These are phyloP conservation scores for Kazachstania sp. DNA, from an alignment of 1,139 yeast species.

Conservation along the genomic window DNA sequence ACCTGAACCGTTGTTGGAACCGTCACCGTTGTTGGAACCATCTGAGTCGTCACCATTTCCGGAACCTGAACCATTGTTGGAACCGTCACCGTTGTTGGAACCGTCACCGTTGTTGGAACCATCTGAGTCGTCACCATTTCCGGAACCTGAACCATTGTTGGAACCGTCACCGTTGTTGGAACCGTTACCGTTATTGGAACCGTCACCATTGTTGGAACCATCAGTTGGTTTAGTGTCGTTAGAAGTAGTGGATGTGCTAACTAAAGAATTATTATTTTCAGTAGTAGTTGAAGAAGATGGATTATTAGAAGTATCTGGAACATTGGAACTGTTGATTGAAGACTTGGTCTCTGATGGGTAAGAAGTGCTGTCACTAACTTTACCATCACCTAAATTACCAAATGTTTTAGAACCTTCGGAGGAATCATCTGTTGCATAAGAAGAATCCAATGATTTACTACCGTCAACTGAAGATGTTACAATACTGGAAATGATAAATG, in stretches of 20 bases:
- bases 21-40: neutral
- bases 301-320: neutral
- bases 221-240: neutral
- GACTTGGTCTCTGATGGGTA: neutral
- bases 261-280: neutral
- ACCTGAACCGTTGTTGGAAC: neutral
- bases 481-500: neutral
- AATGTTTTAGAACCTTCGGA: neutral
- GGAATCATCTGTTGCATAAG: neutral
- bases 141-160: neutral
- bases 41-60: neutral
- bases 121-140: neutral
- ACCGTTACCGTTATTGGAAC: neutral
- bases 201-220: neutral
- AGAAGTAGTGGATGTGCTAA: neutral
- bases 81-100: neutral
- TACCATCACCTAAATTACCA: neutral
- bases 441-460: neutral
- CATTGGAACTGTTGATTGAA: neutral
- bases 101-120: neutral
- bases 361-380: neutral
- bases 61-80: neutral
- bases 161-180: neutral
- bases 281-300: neutral
- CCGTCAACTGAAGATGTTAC: no score